Conservation (phyloP, 805 yeast genomes). For the Wickerhamomyces bisporus region DNA sequence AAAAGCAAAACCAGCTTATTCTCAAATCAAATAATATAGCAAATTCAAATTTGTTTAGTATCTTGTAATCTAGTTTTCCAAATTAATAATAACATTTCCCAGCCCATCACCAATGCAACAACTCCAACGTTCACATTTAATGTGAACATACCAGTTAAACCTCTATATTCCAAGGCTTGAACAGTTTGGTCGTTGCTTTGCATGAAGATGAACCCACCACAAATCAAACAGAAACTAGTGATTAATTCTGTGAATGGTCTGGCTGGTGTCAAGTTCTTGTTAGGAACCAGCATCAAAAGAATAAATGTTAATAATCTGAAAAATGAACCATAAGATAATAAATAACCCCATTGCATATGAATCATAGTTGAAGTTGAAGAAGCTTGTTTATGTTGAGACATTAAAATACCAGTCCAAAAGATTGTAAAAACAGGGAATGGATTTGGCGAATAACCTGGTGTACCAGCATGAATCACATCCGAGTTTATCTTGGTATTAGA, state of each 20-base stretch:
- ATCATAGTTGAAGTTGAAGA: slow-evolving; percentile 69
- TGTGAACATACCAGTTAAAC: slow-evolving; percentile 85
- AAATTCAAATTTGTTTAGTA: slow-evolving; percentile 16
- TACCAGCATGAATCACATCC: slow-evolving; percentile 30
- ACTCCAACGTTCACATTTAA: slow-evolving; percentile 81
- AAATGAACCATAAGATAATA: slow-evolving; percentile 76
- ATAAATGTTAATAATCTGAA: slow-evolving; percentile 65
- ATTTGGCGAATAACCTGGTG: slow-evolving; percentile 83
- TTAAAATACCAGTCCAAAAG: slow-evolving; percentile 92
- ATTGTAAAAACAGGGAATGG: slow-evolving; percentile 93
- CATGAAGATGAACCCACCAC: slow-evolving; percentile 92
- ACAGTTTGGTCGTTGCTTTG: slow-evolving; percentile 85
- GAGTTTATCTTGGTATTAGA: slow-evolving; percentile 25
- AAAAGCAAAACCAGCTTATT: neutral
- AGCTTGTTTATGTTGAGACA: slow-evolving; percentile 93
- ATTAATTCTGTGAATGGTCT: slow-evolving; percentile 86
- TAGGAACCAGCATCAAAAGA: slow-evolving; percentile 43
- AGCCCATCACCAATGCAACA: slow-evolving; percentile 76
- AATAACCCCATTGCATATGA: slow-evolving; percentile 90
- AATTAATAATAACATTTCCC: slow-evolving; percentile 71
- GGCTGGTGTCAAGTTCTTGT: slow-evolving; percentile 38
- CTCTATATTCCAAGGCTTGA: slow-evolving; percentile 75
- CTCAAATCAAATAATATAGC: neutral
- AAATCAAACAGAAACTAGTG: slow-evolving; percentile 68
- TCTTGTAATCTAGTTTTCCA: slow-evolving; percentile 47